Conservation (phyloP, 768 basidiomycete genomes). For the Dioszegia crocea region DNA sequence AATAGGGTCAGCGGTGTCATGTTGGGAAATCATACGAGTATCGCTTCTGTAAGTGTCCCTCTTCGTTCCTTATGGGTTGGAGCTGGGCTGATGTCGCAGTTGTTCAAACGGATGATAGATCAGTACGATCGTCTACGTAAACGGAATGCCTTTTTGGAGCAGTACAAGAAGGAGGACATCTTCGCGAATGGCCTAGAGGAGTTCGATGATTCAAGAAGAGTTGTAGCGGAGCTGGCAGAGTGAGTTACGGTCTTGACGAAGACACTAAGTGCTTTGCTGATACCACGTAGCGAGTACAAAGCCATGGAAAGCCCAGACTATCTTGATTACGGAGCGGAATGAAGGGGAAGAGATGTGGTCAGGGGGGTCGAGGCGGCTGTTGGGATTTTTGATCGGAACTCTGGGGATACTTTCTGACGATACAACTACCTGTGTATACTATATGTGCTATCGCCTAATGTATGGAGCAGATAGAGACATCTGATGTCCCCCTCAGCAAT, state of each 20-base stretch:
- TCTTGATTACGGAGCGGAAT: constrained; percentile 54
- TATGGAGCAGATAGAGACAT: no score
- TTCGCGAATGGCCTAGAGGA: constrained; percentile 90
- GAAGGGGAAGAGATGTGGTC: neutral
- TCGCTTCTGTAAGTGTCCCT: constrained; percentile 86
- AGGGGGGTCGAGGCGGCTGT: neutral
- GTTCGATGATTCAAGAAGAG: constrained; percentile 83
- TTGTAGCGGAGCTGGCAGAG: constrained; percentile 34
- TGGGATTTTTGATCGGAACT: neutral
- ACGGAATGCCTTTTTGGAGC: constrained; percentile 90
- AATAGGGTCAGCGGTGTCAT: constrained; percentile 97
- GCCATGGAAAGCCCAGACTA: constrained; percentile 95
- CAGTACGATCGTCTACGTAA: constrained; percentile 84
- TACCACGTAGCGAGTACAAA: constrained; percentile 64
- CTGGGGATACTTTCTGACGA: no score
- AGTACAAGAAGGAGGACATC: constrained; percentile 95
- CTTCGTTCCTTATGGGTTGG: no score
- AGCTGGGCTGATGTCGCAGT: constrained; percentile 52
- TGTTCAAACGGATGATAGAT: constrained; percentile 93
- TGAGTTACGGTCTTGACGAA: constrained; percentile 1
- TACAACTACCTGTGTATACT: no score
- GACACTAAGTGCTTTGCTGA: neutral
- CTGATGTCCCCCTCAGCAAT: no score
- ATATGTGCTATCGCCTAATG: no score
- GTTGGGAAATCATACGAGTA: constrained; percentile 99